Conservation (phyloP, 768 basidiomycete genomes). For the Suillus brevipes region DNA sequence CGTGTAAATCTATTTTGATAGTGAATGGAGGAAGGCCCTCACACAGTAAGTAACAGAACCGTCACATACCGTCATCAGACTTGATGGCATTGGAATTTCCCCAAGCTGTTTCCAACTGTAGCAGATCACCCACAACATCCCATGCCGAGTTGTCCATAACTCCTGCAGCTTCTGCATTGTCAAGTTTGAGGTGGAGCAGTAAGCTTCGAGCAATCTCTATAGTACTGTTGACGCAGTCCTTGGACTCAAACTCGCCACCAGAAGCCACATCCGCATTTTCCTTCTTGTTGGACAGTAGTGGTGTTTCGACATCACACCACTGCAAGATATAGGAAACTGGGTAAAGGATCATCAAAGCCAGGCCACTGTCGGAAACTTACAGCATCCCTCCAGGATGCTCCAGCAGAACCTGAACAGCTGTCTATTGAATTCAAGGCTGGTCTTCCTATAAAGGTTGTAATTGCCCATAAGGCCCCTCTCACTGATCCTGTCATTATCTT, state of each 20-base stretch:
- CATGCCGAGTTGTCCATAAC: not conserved
- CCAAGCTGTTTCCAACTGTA: no score
- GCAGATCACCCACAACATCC: no score
- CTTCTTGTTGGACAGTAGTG: not conserved
- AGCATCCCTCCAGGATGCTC: constrained; percentile 77
- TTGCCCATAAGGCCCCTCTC: constrained; percentile 62
- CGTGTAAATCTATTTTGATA: no score
- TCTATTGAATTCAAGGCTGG: constrained; percentile 85
- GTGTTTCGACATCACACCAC: not conserved
- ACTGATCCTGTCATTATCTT: constrained; percentile 97
- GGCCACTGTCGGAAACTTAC: constrained; percentile 63
- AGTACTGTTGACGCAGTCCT: not conserved
- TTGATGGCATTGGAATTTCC: no score
- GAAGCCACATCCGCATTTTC: no score
- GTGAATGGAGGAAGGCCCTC: no score
- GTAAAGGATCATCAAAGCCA: not conserved
- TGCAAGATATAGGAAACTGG: not conserved
- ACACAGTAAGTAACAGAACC: no score
- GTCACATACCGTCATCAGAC: no score
- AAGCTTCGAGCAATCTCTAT: not conserved
- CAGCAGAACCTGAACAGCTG: constrained; percentile 74
- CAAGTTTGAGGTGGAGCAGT: not conserved
- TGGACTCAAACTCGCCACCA: no score
- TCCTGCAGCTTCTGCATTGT: not conserved
- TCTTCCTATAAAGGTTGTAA: constrained; percentile 82